Conservation (phyloP, 2,329 filamentous ascomycete species). For the Chrysoporthe austroafricana region DNA sequence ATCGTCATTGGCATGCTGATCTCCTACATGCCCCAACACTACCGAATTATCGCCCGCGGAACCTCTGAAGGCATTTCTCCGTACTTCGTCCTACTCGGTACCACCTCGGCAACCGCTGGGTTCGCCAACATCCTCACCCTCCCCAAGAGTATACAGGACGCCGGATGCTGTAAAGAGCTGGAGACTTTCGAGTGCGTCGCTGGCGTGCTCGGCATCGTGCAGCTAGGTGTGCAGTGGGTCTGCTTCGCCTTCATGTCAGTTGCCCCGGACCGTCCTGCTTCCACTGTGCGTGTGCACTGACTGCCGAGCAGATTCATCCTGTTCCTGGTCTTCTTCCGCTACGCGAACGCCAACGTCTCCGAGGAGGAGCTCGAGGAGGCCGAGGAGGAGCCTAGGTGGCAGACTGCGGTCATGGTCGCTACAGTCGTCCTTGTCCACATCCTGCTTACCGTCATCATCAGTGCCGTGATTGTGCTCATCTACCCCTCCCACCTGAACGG, state of each 20-base stretch:
- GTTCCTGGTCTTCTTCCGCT: conserved; percentile 93
- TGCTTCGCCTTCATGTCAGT: conserved; percentile 91
- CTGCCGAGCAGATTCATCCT: conserved; percentile 71
- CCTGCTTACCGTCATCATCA: conserved; percentile 69
- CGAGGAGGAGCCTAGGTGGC: conserved; percentile 67
- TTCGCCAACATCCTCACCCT: conserved; percentile 92
- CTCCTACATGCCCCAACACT: conserved; percentile 94
- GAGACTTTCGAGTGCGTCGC: conserved; percentile 82
- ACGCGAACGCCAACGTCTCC: conserved; percentile 55
- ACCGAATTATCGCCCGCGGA: conserved; percentile 82
- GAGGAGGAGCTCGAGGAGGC: conserved; percentile 50
- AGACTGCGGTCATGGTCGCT: conserved; percentile 78
- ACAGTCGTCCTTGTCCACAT: conserved; percentile 75
- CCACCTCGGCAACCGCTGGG: conserved; percentile 83
- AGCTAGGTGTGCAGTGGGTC: conserved; percentile 89
- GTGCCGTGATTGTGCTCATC: conserved; percentile 67
- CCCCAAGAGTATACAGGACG: conserved; percentile 79
- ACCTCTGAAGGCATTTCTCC: conserved; percentile 95
- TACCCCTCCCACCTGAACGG: conserved; percentile 66
- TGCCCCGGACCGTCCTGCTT: neutral
- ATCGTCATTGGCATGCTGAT: conserved; percentile 87
- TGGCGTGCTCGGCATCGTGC: conserved; percentile 83
- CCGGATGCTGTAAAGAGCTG: conserved; percentile 83
- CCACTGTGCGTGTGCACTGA: neutral
- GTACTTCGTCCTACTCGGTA: conserved; percentile 92